Base-by-base conservation (phyloP, 1,284 basidiomycete species). In the Xerocomus nothofagi region DNA sequence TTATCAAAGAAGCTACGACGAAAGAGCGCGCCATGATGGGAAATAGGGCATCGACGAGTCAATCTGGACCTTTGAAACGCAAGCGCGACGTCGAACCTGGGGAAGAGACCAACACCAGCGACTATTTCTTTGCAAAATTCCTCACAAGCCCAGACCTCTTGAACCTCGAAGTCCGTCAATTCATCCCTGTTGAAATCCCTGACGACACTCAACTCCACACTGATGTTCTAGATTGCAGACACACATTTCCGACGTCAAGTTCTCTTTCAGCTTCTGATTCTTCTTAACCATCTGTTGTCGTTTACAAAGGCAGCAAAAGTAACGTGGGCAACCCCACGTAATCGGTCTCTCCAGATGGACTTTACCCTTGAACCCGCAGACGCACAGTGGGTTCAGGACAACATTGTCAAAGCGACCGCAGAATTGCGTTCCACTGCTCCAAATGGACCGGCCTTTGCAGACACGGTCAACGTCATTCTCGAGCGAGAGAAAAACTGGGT, bases 61-160 rank as follows among this genome's bases (percentile, higher is more conserved):
- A 69, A 23, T 59, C 70, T 6, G 69, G 62, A 1, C 70, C 74
- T 2, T 59, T 81, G 46, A 88, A 88, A 67, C 75, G 83, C 44
- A 86, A 87, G 68, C 79, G 86, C 24, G 86, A 86, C 23, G 61
- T 70, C 15, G 79, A 81, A 26, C 51, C 63, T 1, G 72, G 75
- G 34, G 78, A 79, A 57, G 76, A 71, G 23, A 73, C 73, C 40
- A 71, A 70, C 14, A 69, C 68, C 29, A 82, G 75, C 43, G 84
- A 91, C 56, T 92, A 91, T 65, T 94, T 94, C 70, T 95, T 94
- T 62, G 91, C 93, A 12, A 94, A 93, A 64, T 94, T 91, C 68
- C 73, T 96, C 37, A 94, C 92, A 0, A 91, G 85, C 51, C 86
- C 89, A 0, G 89, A 92, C 39, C 72, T 96, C 18, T 75, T 95